These are phyloP conservation scores for Leishmania major DNA, from an alignment of 208 protist species.

Conservation along the genomic window DNA sequence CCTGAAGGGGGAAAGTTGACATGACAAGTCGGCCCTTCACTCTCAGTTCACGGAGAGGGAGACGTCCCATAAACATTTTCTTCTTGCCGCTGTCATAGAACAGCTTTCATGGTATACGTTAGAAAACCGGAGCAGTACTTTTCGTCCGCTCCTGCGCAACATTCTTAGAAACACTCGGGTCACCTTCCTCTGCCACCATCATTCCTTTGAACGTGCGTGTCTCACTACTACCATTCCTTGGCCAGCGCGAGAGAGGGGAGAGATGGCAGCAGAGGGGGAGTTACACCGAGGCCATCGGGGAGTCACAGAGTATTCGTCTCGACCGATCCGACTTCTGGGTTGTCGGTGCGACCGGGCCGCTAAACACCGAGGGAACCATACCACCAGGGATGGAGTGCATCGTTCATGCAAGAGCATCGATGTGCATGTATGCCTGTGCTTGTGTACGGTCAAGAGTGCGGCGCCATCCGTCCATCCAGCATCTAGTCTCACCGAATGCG, in stretches of 20 bases:
- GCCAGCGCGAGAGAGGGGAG: not conserved
- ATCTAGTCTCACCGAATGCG: no score
- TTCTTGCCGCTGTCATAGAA: not conserved
- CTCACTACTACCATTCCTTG: not conserved
- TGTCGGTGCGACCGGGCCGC: not conserved
- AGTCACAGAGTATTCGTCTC: not conserved
- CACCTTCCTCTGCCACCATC: not conserved
- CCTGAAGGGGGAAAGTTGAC: not conserved
- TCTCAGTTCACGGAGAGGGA: not conserved
- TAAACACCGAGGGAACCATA: not conserved
- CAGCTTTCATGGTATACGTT: not conserved
- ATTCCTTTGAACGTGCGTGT: not conserved
- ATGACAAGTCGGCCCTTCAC: not conserved
- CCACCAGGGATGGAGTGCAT: not conserved
- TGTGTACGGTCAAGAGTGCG: not conserved
- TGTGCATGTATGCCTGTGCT: not conserved
- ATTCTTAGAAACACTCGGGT: not conserved
- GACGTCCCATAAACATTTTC: not conserved
- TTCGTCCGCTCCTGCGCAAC: not conserved
- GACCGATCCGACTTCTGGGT: not conserved
- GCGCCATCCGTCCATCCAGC: not conserved
- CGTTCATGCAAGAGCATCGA: not conserved
- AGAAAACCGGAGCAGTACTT: not conserved
- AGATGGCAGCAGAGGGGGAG: not conserved
- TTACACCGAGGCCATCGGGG: not conserved